A percentile compares a stretch with the other conserved stretches of the same genome.
Evolutionary conservation across 129 eudicot genomes (phyloP).

Genomic region (Mikania micrantha): DNA sequence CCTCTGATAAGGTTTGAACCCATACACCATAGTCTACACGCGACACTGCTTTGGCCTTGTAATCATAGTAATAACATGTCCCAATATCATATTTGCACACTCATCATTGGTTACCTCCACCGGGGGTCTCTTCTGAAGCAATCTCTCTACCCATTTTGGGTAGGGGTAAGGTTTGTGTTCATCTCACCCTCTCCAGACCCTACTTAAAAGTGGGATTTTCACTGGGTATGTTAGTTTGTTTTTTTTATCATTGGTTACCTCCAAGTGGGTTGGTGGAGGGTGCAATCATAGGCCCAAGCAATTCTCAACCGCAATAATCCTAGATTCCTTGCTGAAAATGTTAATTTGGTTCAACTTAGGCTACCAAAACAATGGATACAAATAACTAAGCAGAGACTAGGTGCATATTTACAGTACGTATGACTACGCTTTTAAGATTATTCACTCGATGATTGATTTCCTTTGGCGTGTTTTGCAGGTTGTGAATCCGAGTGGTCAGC

Average conservation of each 20-base stretch:
- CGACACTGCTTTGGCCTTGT: neutral
- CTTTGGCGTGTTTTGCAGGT: conserved; percentile 54
- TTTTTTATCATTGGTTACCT: too few relatives aligned
- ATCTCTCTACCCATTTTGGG: too few relatives aligned
- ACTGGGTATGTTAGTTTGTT: too few relatives aligned
- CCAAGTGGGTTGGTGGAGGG: neutral
- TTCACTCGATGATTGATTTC: conserved; percentile 30
- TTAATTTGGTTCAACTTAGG: neutral
- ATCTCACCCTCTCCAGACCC: too few relatives aligned
- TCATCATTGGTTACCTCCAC: too few relatives aligned
- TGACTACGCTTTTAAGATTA: conserved; percentile 14
- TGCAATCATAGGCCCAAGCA: neutral
- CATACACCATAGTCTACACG: neutral
- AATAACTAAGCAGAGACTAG: conserved; percentile 7
- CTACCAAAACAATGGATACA: neutral
- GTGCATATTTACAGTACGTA: conserved; percentile 2
- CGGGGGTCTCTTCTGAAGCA: too few relatives aligned
- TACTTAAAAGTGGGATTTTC: too few relatives aligned
- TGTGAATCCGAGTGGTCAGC: conserved; percentile 34
- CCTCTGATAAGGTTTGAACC: neutral
- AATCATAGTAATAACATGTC: too few relatives aligned
- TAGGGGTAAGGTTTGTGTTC: too few relatives aligned
- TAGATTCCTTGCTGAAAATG: neutral
- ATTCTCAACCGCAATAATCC: neutral
- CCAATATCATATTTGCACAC: too few relatives aligned